Percentiles rank a stretch among this genome's conserved stretches.
Conservation (phyloP, 2,329 filamentous ascomycete species). For the Phialophora tarda region DNA sequence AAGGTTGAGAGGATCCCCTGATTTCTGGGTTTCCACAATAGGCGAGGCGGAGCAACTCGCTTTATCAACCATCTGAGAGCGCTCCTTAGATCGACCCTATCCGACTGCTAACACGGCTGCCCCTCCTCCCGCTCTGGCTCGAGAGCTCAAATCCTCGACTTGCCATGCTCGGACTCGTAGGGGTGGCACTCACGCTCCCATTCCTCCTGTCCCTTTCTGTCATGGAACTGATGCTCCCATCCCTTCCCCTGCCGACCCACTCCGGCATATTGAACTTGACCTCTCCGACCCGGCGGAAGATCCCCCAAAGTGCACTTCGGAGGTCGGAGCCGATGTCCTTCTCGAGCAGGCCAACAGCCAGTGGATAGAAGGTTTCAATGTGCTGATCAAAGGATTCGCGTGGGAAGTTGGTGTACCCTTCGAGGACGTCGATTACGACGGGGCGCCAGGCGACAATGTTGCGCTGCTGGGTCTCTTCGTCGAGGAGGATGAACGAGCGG, state of each 20-base stretch:
- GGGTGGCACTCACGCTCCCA: conserved; percentile 30
- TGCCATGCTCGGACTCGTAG: conserved; percentile 28
- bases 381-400: conserved; percentile 78
- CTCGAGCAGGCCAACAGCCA: conserved; percentile 79
- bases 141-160: conserved; percentile 21
- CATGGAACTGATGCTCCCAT: conserved; percentile 34
- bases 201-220: conserved; percentile 17
- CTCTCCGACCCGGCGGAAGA: conserved; percentile 84
- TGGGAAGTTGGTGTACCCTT: conserved; percentile 87
- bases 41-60: not conserved
- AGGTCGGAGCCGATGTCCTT: conserved; percentile 83
- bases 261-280: conserved; percentile 60
- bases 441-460: conserved; percentile 98
- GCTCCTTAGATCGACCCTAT: conserved; percentile 5
- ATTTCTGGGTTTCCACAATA: not conserved
- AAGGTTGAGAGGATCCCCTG: not conserved
- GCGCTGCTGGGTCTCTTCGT: conserved; percentile 94
- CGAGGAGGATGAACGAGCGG: conserved; percentile 78
- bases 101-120: conserved; percentile 24
- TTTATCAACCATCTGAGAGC: not conserved
- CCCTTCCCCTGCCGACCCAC: conserved; percentile 31
- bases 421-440: conserved; percentile 94
- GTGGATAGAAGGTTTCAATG: conserved; percentile 81
- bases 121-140: conserved; percentile 22
- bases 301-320: conserved; percentile 74